Base-by-base conservation (phyloP, 352 stramenopile genomes). In the Globisporangium recalcitrans region DNA sequence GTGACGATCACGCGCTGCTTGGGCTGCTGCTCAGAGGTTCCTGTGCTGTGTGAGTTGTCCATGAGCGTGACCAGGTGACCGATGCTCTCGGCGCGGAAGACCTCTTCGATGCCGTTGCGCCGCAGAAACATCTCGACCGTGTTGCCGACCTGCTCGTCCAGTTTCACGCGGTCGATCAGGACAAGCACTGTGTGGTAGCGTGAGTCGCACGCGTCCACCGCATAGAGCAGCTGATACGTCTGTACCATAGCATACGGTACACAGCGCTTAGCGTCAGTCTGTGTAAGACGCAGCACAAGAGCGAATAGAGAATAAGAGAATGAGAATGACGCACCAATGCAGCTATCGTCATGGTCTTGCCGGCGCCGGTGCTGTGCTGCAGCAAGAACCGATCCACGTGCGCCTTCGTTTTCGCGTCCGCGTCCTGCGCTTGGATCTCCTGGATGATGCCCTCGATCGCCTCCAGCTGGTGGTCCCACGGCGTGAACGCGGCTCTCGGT, bases 301-400 rank as follows among this genome's bases (percentile, higher is more conserved):
- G 32, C 34, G 14, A 7, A 34, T 0, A 34, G 21, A 60, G 27
- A 21, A 27, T 27, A 4, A n/a, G 31, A 13, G 7, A 8, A 21
- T n/a, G n/a, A 29, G 8, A 31, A 5, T 31, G 5, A 46, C 60
- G 32, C 57, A 85, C 77, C 48, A 90, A 55, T 13, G 81, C 82
- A 6, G 80, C 81, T 53, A 93, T 90, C 10, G 85, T 93, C 53
- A 90, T 51, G 29, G 82, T 91, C 67, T 94, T 94, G 65, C 85
- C 85, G 29, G 83, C 82, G 19, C 85, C 85, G 13, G 85, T 94
- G 57, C 85, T 93, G 67, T 94, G 85, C 60, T 94, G 85, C 11
- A 94, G 61, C 38, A 93, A 67, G 42, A 85, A 93, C 7, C 62
- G 72, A 69, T 78, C 69, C 56, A 60, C 47, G 19, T 42, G 59